phyloP scores from a whole-genome alignment of 2,329 filamentous ascomycete genomes.

The Metarhizium brunneum region DNA sequence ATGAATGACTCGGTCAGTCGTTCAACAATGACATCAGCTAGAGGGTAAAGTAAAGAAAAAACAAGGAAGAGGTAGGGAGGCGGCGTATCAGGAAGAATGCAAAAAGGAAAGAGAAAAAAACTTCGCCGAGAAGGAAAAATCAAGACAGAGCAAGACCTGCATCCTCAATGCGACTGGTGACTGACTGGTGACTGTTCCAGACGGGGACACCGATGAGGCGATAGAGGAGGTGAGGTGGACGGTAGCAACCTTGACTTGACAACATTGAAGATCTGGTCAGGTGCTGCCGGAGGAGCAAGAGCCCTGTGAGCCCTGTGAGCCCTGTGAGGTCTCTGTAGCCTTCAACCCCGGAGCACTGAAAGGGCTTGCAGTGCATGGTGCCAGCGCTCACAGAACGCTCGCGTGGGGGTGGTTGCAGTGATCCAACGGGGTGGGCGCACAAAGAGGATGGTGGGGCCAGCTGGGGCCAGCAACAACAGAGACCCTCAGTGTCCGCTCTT shows the following conservation, averaged over 20 bases:
- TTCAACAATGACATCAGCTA: conserved; percentile 1
- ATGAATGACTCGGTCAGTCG: background rate
- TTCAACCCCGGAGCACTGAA: background rate
- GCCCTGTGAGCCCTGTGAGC: background rate
- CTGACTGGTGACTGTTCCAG: background rate
- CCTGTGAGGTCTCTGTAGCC: background rate
- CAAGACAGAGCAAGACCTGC: background rate
- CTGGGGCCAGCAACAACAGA: background rate
- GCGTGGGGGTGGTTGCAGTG: conserved; percentile 1
- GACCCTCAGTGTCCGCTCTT: background rate
- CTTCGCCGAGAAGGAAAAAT: too few species aligned
- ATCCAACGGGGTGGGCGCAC: background rate
- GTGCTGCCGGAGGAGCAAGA: too few species aligned
- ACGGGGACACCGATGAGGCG: conserved; percentile 3
- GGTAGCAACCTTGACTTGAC: too few species aligned
- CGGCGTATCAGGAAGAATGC: background rate
- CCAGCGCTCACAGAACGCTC: background rate
- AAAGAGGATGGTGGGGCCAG: background rate
- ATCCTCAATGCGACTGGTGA: background rate
- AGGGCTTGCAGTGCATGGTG: background rate
- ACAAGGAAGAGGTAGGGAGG: background rate
- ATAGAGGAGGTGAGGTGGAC: background rate
- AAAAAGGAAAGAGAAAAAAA: background rate
- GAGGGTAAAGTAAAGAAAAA: background rate
- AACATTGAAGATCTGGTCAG: too few species aligned